Evolutionary conservation across 2,329 filamentous ascomycete species (phyloP), one percentile per base, ranked within the genome.

Genomic region (Cercospora nicotianae): DNA sequence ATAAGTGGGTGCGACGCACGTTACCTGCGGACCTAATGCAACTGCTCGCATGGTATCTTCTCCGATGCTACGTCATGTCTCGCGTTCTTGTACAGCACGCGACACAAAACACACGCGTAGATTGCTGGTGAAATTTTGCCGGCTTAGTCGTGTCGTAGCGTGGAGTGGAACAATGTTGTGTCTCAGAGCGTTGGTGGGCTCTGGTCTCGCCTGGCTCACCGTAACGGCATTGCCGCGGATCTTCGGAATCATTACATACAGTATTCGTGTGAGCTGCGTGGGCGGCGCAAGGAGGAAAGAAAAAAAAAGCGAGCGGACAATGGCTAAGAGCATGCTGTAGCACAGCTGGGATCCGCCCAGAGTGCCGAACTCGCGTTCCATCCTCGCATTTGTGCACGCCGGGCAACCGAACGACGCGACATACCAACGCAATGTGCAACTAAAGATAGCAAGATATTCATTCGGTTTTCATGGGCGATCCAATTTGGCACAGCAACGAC

Each of bases 341-440:
- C 66, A 70, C 70, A 68, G 39, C 31, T 63, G 16, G 69, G 58
- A 59, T 70, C 67, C 63, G 66, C 66, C 30, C 20, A 64, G 39
- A 60, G 65, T 31, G 30, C 67, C 68, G 63, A 68, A 67, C 67
- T 68, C 68, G 67, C 66, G 70, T 72, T 67, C 71, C 67, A 66
- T 63, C 30, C 31, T 69, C 64, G 65, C 64, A 65, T 66, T 67
- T 68, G 70, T 71, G 60, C 67, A 67, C 67, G 63, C 63, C 65
- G 64, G 64, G 45, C 60, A 64, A 70, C 64, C 68, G 66, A 72
- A 53, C 26, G 64, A 67, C 58, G 62, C 60, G 53, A 28, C 45
- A 66, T 67, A 60, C 39, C 55, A 63, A 58, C 55, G 55, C 30
- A 33, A 33, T 20, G 60, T 63, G 64, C 67, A 42, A 64, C 64